Percentiles rank a stretch among this genome's conserved stretches.
These are phyloP conservation scores for Ajuga chamaepitys DNA, from an alignment of 257 asterid genomes.

Conservation along the genomic window DNA sequence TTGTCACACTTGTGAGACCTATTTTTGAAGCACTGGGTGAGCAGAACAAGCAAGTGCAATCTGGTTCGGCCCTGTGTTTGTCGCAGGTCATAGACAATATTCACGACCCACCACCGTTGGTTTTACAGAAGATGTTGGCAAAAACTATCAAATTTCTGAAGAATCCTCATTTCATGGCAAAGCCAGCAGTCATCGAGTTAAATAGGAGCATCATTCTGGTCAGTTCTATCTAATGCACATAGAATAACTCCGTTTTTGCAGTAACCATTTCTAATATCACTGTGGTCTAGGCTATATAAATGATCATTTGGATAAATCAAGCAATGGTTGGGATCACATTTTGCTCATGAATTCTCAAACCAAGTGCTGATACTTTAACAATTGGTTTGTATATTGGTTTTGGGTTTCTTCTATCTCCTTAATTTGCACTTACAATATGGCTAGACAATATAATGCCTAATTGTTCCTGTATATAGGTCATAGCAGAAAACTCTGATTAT, in stretches of 20 bases:
- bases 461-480: neutral
- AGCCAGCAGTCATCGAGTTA: constrained; percentile 87
- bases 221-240: constrained; percentile 4
- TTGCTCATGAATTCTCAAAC: neutral
- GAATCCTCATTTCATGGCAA: constrained; percentile 93
- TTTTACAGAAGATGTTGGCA: constrained; percentile 81
- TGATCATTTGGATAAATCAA: neutral
- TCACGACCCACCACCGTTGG: constrained; percentile 63
- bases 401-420: neutral
- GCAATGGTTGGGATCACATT: neutral
- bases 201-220: constrained; percentile 91
- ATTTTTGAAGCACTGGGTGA: constrained; percentile 93
- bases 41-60: constrained; percentile 78
- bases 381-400: neutral
- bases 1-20: constrained; percentile 76
- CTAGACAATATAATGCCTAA: neutral
- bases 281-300: neutral
- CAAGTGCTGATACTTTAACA: neutral
- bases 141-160: constrained; percentile 77
- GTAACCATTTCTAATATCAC: neutral
- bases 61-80: constrained; percentile 84
- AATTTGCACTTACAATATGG: neutral
- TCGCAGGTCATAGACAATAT: constrained; percentile 73
- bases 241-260: neutral
- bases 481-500: constrained; percentile 10